Conservation (phyloP, 352 stramenopile species). For the Pythium aphanidermatum region DNA sequence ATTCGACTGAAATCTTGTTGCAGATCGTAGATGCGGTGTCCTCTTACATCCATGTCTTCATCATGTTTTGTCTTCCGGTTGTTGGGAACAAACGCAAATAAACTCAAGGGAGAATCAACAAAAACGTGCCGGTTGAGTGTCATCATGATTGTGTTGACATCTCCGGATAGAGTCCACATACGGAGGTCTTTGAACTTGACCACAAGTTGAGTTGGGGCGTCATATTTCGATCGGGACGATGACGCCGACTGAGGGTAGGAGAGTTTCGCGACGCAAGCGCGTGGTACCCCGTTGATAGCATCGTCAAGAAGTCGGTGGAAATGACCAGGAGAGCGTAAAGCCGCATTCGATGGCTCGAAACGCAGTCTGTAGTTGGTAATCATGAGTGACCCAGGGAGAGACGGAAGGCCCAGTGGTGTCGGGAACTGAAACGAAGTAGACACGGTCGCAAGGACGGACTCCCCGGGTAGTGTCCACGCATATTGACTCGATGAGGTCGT, state of each 20-base stretch:
- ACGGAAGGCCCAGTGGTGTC: constrained; percentile 26
- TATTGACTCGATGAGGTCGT: not conserved
- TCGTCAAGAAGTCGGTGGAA: constrained; percentile 59
- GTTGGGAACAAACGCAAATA: constrained; percentile 53
- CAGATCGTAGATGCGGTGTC: constrained; percentile 61
- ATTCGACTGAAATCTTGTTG: constrained; percentile 66
- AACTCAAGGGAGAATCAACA: constrained; percentile 55
- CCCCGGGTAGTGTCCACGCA: constrained; percentile 31
- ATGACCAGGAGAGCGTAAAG: constrained; percentile 30
- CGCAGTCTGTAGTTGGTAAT: constrained; percentile 67
- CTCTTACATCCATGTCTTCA: constrained; percentile 28
- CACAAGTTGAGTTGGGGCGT: constrained; percentile 49
- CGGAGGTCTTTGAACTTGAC: constrained; percentile 80
- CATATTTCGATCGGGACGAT: constrained; percentile 21
- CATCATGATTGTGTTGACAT: constrained; percentile 55
- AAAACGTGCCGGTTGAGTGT: constrained; percentile 69
- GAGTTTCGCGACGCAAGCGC: constrained; percentile 55
- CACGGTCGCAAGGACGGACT: constrained; percentile 34
- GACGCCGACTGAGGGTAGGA: constrained; percentile 55
- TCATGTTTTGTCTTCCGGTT: constrained; percentile 8
- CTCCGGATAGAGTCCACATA: constrained; percentile 59
- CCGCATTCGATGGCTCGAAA: constrained; percentile 54
- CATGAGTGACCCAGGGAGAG: constrained; percentile 48
- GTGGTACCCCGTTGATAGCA: constrained; percentile 53
- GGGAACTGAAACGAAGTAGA: constrained; percentile 58